Percentiles rank a stretch among this genome's conserved stretches.
phyloP scores from a whole-genome alignment of 2,329 filamentous ascomycete genomes.

The Talaromyces sp. region DNA sequence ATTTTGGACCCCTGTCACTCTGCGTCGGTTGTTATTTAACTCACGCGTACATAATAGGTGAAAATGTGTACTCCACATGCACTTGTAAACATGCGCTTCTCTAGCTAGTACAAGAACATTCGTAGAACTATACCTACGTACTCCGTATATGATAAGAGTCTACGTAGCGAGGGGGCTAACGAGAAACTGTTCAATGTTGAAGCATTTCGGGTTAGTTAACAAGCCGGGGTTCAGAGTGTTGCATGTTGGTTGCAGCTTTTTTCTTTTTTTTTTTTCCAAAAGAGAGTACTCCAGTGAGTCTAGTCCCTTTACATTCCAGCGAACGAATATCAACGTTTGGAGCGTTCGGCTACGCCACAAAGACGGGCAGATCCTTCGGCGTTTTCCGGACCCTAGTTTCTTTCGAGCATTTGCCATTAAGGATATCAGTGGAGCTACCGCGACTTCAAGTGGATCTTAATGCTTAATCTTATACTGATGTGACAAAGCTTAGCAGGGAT shows the following conservation, averaged over 20 bases:
- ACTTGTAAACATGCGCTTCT: neutral
- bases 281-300: neutral
- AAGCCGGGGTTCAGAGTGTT: neutral
- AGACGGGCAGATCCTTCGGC: neutral
- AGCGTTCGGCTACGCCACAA: neutral
- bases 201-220: too few species aligned
- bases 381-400: neutral
- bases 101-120: neutral
- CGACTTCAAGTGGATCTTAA: neutral
- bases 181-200: too few species aligned
- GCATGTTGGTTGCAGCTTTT: neutral
- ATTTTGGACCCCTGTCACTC: neutral
- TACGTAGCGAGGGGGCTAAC: too few species aligned
- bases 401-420: too few species aligned
- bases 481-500: too few species aligned
- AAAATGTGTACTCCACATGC: too few species aligned
- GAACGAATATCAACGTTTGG: neutral
- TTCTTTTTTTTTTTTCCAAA: neutral
- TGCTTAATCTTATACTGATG: too few species aligned
- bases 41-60: neutral
- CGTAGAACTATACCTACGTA: too few species aligned
- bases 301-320: too few species aligned
- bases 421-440: neutral
- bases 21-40: neutral
- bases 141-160: too few species aligned